These are phyloP conservation scores for Candida tibetensis DNA, from an alignment of 805 yeast species.

Conservation along the genomic window DNA sequence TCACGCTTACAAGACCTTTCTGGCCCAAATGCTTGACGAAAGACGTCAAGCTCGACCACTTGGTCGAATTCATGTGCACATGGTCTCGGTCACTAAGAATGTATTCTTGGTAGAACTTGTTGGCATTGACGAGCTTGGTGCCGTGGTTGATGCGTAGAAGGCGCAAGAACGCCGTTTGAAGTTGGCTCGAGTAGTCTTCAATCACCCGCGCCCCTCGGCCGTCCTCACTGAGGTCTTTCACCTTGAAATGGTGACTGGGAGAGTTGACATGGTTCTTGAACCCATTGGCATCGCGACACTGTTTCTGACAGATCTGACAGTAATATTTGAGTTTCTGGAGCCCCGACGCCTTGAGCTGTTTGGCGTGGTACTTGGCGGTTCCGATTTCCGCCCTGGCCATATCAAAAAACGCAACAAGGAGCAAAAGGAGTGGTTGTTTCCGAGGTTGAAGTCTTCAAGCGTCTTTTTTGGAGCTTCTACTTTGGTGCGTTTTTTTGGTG, in stretches of 20 bases:
- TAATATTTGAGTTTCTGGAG: constrained; percentile 82
- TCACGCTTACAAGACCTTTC: constrained; percentile 55
- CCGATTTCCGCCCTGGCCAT: constrained; percentile 40
- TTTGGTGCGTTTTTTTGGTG: neutral
- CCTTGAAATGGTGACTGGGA: constrained; percentile 68
- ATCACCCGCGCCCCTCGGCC: constrained; percentile 49
- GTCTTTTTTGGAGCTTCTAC: too few relatives aligned
- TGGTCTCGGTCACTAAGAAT: constrained; percentile 75
- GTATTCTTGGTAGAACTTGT: constrained; percentile 86
- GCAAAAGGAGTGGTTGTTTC: neutral
- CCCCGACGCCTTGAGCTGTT: constrained; percentile 77
- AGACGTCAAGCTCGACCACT: constrained; percentile 66
- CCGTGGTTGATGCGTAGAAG: constrained; percentile 72
- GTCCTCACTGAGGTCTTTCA: constrained; percentile 33
- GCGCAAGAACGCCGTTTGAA: constrained; percentile 61
- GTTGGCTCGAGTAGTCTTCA: constrained; percentile 56
- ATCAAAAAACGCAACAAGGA: neutral
- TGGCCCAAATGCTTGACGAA: constrained; percentile 62
- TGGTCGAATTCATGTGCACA: constrained; percentile 87
- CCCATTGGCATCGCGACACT: constrained; percentile 95
- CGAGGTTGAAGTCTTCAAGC: too few relatives aligned
- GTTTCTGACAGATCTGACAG: constrained; percentile 90
- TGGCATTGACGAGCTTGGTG: constrained; percentile 73
- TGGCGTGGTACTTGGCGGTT: constrained; percentile 63
- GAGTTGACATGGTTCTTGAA: constrained; percentile 85